phyloP scores from a whole-genome alignment of 768 basidiomycete genomes.

The Rubroboletus satanas region DNA sequence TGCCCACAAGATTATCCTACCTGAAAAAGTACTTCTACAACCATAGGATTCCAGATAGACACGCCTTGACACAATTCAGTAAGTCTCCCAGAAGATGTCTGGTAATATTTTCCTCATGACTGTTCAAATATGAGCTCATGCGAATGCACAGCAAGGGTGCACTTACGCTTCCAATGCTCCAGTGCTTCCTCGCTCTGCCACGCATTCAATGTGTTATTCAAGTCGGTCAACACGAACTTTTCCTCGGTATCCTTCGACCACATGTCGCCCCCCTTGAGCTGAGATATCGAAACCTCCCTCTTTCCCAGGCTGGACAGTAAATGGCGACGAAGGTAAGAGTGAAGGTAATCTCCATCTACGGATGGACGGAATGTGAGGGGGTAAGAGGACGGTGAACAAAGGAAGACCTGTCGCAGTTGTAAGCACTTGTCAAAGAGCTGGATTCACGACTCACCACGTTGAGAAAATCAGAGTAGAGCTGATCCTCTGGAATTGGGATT shows the following conservation, averaged over 20 bases:
- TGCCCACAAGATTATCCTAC: too few relatives aligned
- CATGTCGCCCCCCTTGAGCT: constrained; percentile 30
- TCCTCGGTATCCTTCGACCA: constrained; percentile 33
- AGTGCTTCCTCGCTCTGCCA: constrained; percentile 64
- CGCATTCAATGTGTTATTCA: constrained; percentile 54
- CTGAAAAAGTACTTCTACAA: background rate
- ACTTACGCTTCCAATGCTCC: constrained; percentile 75
- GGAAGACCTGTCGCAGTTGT: constrained; percentile 57
- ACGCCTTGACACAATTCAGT: constrained; percentile 35
- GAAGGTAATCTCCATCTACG: constrained; percentile 55
- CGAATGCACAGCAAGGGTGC: background rate
- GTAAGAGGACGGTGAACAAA: constrained; percentile 61
- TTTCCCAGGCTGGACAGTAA: constrained; percentile 49
- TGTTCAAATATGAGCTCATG: constrained; percentile 24
- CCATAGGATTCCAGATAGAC: background rate
- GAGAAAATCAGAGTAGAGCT: constrained; percentile 50
- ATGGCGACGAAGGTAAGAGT: constrained; percentile 61
- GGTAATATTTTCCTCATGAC: constrained; percentile 81
- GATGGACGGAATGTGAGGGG: constrained; percentile 60
- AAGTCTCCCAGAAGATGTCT: constrained; percentile 74
- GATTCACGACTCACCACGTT: constrained; percentile 59
- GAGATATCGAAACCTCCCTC: constrained; percentile 51
- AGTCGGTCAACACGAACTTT: constrained; percentile 59
- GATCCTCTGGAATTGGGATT: constrained; percentile 41
- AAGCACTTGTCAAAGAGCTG: background rate